Base-by-base conservation (phyloP, 371 early-diverging fungal species). In the Zancudomyces culisetae region DNA sequence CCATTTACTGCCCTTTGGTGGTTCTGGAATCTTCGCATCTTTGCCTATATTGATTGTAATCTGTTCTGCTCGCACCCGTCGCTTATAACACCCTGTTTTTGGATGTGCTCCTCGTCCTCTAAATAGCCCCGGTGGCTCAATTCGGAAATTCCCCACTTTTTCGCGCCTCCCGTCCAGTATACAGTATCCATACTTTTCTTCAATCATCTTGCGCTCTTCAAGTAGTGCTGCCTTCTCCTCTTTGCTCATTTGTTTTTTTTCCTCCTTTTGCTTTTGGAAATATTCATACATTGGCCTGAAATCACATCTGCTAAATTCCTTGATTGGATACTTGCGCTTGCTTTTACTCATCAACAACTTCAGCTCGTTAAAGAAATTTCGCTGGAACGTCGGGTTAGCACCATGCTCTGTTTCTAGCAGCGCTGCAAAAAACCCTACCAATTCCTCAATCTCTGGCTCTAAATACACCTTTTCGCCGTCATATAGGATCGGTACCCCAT, bases 91-190 rank as follows among this genome's bases (percentile, higher is more conserved):
- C 20, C 97, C 97, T 0, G 92, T 90, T 69, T 90, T 90, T 6
- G 95, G 97, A 61, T 96, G 97, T 41, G 79, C 81, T 39, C 97
- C 97, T 53, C 98, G 81, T 20, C 98, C 98, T 60, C 95, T 82
- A 75, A 95, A 97, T 43, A 97, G 68, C 21, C 81, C 83, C 27
- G 98, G 98, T 27, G 98, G 98, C 73, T 95, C 98, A 60, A 95
- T 86, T 39, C 90, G 62, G 62, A 83, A 97, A 72, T 94, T 94
- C 40, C 98, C 98, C 24, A 96, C 86, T 65, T 94, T 93, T 63
- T 97, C 96, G 58, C 83, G 87, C 35, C 91, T 79, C 1, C 91
- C 91, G 62, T 97, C 89, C 1, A 95, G 63, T 19, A 66, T 41
- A 46, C 87, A 86, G 60, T 65, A 74, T 3, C 83, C 76, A 58